Evolutionary conservation across 2,329 filamentous ascomycete species (phyloP).

Genomic region (Sporothrix protearum): DNA sequence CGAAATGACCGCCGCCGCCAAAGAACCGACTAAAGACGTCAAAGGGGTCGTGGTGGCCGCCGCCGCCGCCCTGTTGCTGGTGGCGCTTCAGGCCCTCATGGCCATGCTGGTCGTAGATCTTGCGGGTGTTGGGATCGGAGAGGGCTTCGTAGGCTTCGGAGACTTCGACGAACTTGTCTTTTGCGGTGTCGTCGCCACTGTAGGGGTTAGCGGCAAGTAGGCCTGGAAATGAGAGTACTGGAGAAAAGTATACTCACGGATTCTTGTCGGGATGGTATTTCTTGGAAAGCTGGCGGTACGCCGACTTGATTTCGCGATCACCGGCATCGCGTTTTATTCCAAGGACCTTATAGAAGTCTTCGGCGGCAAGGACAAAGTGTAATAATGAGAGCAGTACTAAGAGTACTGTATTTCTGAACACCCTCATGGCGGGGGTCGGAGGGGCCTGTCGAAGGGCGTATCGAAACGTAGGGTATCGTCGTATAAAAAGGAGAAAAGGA

Average conservation of each 20-base stretch:
- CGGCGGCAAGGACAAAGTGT: slow-evolving; percentile 54
- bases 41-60: slow-evolving; percentile 76
- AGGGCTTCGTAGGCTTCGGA: slow-evolving; percentile 95
- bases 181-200: slow-evolving; percentile 73
- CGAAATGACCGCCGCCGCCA: slow-evolving; percentile 79
- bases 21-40: slow-evolving; percentile 97
- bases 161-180: slow-evolving; percentile 89
- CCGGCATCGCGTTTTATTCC: slow-evolving; percentile 74
- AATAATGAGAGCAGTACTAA: slow-evolving; percentile 53
- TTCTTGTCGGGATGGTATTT: slow-evolving; percentile 99
- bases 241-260: too few relatives aligned
- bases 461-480: not conserved
- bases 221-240: too few relatives aligned
- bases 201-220: not conserved
- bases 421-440: slow-evolving; percentile 17
- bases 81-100: slow-evolving; percentile 86
- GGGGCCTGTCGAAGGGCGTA: not conserved
- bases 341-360: slow-evolving; percentile 82
- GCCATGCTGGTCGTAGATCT: slow-evolving; percentile 91
- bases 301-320: slow-evolving; percentile 87
- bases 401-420: slow-evolving; percentile 28
- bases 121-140: slow-evolving; percentile 71
- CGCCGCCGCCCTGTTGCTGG: slow-evolving; percentile 63
- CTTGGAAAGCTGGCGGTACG: slow-evolving; percentile 88
- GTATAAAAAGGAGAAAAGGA: not conserved